Evolutionary conservation across 805 yeast genomes (phyloP).

Genomic region (Cyberlindnera japonica): DNA sequence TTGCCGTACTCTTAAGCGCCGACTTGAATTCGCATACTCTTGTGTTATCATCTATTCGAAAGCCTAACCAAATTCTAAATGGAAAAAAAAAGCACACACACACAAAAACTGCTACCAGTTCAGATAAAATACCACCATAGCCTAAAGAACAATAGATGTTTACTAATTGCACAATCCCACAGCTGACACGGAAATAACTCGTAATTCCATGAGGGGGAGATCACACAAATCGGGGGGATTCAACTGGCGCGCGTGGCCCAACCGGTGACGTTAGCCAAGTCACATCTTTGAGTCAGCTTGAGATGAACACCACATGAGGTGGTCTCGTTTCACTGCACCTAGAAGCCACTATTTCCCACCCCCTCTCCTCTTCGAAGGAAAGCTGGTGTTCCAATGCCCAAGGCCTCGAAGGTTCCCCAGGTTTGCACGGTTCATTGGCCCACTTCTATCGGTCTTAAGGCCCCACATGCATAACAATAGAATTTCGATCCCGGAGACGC

Average conservation of each 20-base stretch:
- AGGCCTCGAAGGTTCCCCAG: neutral
- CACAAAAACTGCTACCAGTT: no score
- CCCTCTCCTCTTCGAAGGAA: neutral
- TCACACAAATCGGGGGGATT: neutral
- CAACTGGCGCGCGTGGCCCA: neutral
- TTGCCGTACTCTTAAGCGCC: no score
- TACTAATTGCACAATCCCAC: no score
- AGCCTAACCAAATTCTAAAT: no score
- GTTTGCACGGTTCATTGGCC: no score
- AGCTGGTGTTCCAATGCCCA: neutral
- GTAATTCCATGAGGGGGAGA: neutral
- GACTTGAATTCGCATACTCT: no score
- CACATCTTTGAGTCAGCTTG: neutral
- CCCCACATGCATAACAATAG: neutral
- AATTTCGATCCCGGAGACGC: neutral
- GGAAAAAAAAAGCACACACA: no score
- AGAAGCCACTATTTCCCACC: neutral
- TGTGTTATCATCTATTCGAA: no score
- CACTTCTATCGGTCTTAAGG: neutral
- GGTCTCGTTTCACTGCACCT: neutral
- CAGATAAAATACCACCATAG: no score
- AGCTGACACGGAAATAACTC: no score
- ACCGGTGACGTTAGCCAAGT: neutral
- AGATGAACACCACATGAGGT: neutral
- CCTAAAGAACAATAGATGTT: no score